phyloP scores from a whole-genome alignment of 2,329 filamentous ascomycete genomes.

The Scleromitrula shiraiana region DNA sequence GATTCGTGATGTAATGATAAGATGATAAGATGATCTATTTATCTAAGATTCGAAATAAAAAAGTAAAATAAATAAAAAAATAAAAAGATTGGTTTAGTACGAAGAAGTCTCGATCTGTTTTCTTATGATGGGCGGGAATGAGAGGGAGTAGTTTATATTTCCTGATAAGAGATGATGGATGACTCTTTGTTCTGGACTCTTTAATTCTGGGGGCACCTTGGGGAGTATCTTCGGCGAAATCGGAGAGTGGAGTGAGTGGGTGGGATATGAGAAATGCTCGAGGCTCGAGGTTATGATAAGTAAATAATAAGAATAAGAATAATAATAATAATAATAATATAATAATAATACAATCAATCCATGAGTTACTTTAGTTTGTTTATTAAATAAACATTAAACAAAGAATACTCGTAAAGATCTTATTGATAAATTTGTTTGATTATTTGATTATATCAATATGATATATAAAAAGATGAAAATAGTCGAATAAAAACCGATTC shows the following conservation, averaged over 20 bases:
- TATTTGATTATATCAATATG: no score
- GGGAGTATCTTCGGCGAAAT: neutral
- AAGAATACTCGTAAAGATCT: no score
- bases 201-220: neutral
- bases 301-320: neutral
- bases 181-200: no score
- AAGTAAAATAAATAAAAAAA: no score
- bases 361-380: neutral
- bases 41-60: no score
- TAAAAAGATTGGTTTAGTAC: no score
- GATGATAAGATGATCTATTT: no score
- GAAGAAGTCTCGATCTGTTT: no score
- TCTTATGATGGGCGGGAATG: no score
- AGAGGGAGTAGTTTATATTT: neutral
- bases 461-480: neutral
- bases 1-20: no score
- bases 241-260: conserved; percentile 1
- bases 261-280: neutral
- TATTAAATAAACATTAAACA: no score
- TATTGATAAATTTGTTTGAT: no score
- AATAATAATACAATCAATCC: neutral
- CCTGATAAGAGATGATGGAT: neutral
- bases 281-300: neutral
- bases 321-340: neutral
- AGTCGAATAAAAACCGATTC: neutral